Conservation (phyloP, 2,329 filamentous ascomycete genomes). For the Fusarium sp. region DNA sequence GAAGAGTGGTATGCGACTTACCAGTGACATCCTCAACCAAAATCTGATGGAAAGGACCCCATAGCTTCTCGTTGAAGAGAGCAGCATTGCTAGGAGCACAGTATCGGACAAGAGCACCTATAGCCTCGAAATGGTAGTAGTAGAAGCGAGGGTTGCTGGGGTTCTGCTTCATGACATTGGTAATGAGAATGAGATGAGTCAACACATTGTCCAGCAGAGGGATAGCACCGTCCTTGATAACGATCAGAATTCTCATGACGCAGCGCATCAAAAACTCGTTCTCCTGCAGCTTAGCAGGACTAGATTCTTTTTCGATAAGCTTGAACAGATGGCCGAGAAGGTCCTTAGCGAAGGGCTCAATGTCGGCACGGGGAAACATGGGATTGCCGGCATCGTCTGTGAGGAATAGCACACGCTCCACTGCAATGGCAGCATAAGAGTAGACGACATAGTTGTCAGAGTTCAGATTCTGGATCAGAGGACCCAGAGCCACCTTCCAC, state of each 20-base stretch:
- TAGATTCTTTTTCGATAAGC: slow-evolving; percentile 85
- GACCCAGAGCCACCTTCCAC: slow-evolving; percentile 89
- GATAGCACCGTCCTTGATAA: slow-evolving; percentile 84
- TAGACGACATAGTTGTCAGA: slow-evolving; percentile 96
- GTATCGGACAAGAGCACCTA: slow-evolving; percentile 85
- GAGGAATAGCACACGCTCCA: slow-evolving; percentile 92
- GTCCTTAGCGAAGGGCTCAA: slow-evolving; percentile 85
- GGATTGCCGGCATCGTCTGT: slow-evolving; percentile 79
- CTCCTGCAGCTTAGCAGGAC: slow-evolving; percentile 94
- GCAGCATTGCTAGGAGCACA: slow-evolving; percentile 73
- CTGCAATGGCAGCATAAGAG: slow-evolving; percentile 94
- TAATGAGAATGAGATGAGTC: slow-evolving; percentile 86
- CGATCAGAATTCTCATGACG: slow-evolving; percentile 96
- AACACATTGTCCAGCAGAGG: slow-evolving; percentile 82
- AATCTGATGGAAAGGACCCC: slow-evolving; percentile 83
- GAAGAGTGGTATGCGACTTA: slow-evolving; percentile 49
- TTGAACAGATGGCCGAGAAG: slow-evolving; percentile 90
- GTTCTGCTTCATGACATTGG: slow-evolving; percentile 90
- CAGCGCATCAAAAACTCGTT: slow-evolving; percentile 99
- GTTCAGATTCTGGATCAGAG: slow-evolving; percentile 90
- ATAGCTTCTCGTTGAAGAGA: slow-evolving; percentile 83
- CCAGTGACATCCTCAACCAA: slow-evolving; percentile 84
- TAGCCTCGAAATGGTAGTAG: slow-evolving; percentile 96
- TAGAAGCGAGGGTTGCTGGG: slow-evolving; percentile 98
- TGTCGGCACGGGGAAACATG: slow-evolving; percentile 82